Evolutionary conservation across 805 yeast species (phyloP).

Genomic region (Metschnikowia matae): DNA sequence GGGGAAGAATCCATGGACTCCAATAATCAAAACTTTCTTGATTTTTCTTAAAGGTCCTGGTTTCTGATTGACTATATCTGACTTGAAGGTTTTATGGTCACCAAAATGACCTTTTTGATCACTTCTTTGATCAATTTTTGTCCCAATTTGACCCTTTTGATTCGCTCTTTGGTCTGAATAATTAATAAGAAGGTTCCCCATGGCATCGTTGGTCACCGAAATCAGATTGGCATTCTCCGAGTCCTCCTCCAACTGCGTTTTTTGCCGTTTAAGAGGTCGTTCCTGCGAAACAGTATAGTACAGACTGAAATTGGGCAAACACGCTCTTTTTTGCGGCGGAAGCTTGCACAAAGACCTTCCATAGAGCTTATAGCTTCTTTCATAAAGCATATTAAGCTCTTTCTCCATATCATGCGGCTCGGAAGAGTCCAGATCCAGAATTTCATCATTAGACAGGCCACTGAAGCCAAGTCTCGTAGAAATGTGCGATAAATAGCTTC

Average conservation of each 20-base stretch:
- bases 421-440: not conserved
- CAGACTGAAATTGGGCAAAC: conserved; percentile 26
- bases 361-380: conserved; percentile 37
- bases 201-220: conserved; percentile 38
- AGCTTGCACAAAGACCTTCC: conserved; percentile 35
- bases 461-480: conserved; percentile 35
- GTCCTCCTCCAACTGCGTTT: conserved; percentile 27
- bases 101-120: no score
- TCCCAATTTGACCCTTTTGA: conserved; percentile 2
- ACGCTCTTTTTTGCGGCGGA: conserved; percentile 35
- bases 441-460: conserved; percentile 18
- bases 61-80: conserved; percentile 24
- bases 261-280: conserved; percentile 14
- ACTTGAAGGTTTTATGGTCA: conserved; percentile 4
- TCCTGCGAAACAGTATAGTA: conserved; percentile 18
- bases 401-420: conserved; percentile 8
- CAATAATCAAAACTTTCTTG: conserved; percentile 72
- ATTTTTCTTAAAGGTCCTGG: conserved; percentile 31
- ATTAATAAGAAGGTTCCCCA: conserved; percentile 40
- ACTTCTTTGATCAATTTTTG: no score
- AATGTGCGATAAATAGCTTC: conserved; percentile 30
- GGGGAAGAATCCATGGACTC: conserved; percentile 97
- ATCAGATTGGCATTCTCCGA: conserved; percentile 28
- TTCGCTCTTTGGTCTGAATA: conserved; percentile 3
- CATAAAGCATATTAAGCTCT: conserved; percentile 20